Percentiles rank a stretch among this genome's conserved stretches.
phyloP scores from a whole-genome alignment of 2,329 filamentous ascomycete genomes.

The Colletotrichum sojae region DNA sequence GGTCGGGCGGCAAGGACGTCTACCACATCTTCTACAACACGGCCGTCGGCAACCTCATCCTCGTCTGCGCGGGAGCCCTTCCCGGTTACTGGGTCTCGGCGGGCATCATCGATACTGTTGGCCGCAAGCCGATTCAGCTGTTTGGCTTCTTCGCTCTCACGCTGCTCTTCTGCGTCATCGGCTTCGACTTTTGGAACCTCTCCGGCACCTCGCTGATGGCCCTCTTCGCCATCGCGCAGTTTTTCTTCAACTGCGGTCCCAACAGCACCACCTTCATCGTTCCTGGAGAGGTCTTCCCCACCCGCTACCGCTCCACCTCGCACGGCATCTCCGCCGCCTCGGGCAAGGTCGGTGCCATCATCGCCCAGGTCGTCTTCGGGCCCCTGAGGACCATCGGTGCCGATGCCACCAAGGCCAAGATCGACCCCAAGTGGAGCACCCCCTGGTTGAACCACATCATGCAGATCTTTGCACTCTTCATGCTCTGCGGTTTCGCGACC shows the following conservation, averaged over 20 bases:
- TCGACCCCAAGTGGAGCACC: slow-evolving; percentile 37
- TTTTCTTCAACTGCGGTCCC: slow-evolving; percentile 57
- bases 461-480: slow-evolving; percentile 59
- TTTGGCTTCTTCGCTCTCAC: slow-evolving; percentile 59
- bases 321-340: slow-evolving; percentile 74
- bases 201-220: slow-evolving; percentile 37
- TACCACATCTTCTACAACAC: slow-evolving; percentile 82
- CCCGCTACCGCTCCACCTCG: slow-evolving; percentile 73
- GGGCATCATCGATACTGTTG: slow-evolving; percentile 79
- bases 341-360: slow-evolving; percentile 71
- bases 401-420: slow-evolving; percentile 59
- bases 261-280: slow-evolving; percentile 76
- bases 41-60: slow-evolving; percentile 83
- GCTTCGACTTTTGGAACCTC: slow-evolving; percentile 59
- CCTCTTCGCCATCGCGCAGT: slow-evolving; percentile 22
- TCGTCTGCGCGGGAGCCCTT: slow-evolving; percentile 83
- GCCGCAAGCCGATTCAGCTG: slow-evolving; percentile 83
- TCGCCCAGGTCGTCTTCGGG: slow-evolving; percentile 65
- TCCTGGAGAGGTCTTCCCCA: slow-evolving; percentile 76
- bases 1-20: slow-evolving; percentile 68
- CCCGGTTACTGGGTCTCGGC: slow-evolving; percentile 89
- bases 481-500: slow-evolving; percentile 59
- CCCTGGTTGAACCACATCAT: slow-evolving; percentile 42
- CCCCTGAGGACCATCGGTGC: slow-evolving; percentile 55
- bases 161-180: slow-evolving; percentile 63